Conservation (phyloP, 192 early-diverging fungal species). For the Backusella tuberculispora region DNA sequence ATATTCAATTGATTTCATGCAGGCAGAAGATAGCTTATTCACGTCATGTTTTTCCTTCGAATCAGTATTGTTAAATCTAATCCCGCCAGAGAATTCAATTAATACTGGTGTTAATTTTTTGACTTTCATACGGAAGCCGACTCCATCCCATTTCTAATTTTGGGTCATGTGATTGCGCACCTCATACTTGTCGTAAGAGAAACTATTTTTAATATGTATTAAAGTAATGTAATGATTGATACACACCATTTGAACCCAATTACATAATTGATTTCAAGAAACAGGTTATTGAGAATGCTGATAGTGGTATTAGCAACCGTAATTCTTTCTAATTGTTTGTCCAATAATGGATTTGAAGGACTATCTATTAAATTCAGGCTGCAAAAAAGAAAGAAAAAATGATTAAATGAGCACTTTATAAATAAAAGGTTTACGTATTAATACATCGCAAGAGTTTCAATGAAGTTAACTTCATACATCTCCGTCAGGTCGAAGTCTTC, state of each 20-base stretch:
- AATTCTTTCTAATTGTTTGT: not conserved
- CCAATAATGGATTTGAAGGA: not conserved
- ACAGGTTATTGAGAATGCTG: not conserved
- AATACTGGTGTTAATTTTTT: conserved; percentile 11
- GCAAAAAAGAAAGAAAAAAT: not conserved
- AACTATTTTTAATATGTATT: conserved; percentile 12
- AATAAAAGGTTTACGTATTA: conserved; percentile 14
- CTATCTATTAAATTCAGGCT: conserved; percentile 12
- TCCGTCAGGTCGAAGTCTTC: conserved; percentile 17
- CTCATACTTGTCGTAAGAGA: conserved; percentile 1
- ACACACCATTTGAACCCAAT: conserved; percentile 9
- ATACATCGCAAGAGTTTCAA: not conserved
- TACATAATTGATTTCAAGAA: not conserved
- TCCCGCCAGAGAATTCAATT: conserved; percentile 11
- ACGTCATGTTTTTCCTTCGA: conserved; percentile 12
- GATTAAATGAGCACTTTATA: conserved; percentile 10
- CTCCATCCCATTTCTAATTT: conserved; percentile 16
- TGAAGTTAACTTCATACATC: conserved; percentile 4
- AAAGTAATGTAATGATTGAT: conserved; percentile 14
- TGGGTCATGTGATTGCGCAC: not conserved
- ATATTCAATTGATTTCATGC: not conserved
- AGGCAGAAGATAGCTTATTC: not conserved
- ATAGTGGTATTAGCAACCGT: conserved; percentile 5
- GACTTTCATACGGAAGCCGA: not conserved
- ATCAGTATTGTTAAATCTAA: not conserved